Percentiles rank a stretch among this genome's conserved stretches.
These are phyloP conservation scores for Brassica hybrid DNA, from an alignment of 441 rosid genomes.

Conservation along the genomic window DNA sequence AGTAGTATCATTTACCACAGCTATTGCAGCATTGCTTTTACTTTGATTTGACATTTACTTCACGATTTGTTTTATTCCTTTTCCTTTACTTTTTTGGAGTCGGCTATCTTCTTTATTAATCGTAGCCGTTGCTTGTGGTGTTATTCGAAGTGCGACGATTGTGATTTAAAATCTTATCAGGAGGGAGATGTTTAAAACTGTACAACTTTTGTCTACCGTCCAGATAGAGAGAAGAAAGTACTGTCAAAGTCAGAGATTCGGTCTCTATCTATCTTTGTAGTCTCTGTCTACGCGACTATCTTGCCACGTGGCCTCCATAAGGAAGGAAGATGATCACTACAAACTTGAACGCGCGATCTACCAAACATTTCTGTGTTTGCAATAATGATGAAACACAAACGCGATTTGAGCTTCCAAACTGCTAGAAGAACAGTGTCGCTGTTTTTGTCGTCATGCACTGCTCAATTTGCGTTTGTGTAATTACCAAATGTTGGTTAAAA, in stretches of 20 bases:
- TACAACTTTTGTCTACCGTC: constrained; percentile 42
- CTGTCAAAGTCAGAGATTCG: constrained; percentile 43
- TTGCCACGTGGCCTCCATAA: constrained; percentile 32
- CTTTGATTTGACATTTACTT: constrained; percentile 44
- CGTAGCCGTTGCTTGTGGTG: constrained; percentile 28
- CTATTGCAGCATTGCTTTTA: constrained; percentile 4
- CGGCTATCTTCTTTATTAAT: constrained; percentile 29
- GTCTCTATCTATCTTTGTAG: constrained; percentile 29
- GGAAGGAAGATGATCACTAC: neutral
- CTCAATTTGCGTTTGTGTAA: neutral
- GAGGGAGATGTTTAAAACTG: constrained; percentile 33
- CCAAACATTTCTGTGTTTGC: constrained; percentile 4
- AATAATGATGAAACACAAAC: neutral
- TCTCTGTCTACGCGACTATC: constrained; percentile 36
- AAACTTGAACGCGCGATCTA: constrained; percentile 27
- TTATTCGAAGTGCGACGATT: neutral
- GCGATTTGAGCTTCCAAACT: constrained; percentile 11
- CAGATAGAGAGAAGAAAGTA: constrained; percentile 37
- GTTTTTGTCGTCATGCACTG: constrained; percentile 4
- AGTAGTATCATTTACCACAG: constrained; percentile 34
- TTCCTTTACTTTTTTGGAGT: neutral
- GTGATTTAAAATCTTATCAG: constrained; percentile 28
- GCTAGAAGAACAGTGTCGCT: neutral
- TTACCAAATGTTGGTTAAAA: neutral
- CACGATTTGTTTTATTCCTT: constrained; percentile 48